Conservation (phyloP, 345 rosid species). For the Populus deltoides region DNA sequence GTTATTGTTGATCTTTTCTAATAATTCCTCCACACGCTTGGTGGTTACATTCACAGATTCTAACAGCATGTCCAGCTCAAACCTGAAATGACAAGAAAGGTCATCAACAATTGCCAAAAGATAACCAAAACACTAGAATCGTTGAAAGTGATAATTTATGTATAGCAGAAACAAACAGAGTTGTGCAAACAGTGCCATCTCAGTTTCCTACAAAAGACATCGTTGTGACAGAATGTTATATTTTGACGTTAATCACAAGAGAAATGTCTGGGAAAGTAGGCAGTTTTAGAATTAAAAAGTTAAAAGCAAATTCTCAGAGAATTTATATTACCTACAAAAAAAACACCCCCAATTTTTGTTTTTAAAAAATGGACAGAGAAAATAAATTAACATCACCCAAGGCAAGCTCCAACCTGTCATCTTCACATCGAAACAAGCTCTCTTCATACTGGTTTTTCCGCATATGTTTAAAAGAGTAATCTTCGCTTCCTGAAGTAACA, state of each 20-base stretch:
- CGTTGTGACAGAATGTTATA: background rate
- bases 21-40: constrained; percentile 79
- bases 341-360: background rate
- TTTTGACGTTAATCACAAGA: background rate
- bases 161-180: background rate
- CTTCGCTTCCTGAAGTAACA: constrained; percentile 99
- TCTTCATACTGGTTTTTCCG: constrained; percentile 98
- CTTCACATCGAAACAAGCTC: constrained; percentile 91
- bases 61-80: constrained; percentile 93
- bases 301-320: background rate
- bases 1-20: constrained; percentile 66
- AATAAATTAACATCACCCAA: background rate
- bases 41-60: constrained; percentile 84
- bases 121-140: background rate
- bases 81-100: constrained; percentile 50
- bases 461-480: constrained; percentile 98
- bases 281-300: background rate
- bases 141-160: constrained; percentile 1
- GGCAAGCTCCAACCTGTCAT: constrained; percentile 71
- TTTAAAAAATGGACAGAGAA: background rate
- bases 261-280: background rate
- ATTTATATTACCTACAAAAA: background rate
- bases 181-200: background rate
- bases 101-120: constrained; percentile 5
- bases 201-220: background rate